Percentiles rank a stretch among this genome's conserved stretches.
These are phyloP conservation scores for Malassezia arunalokei DNA, from an alignment of 1,284 basidiomycete species.

Conservation along the genomic window DNA sequence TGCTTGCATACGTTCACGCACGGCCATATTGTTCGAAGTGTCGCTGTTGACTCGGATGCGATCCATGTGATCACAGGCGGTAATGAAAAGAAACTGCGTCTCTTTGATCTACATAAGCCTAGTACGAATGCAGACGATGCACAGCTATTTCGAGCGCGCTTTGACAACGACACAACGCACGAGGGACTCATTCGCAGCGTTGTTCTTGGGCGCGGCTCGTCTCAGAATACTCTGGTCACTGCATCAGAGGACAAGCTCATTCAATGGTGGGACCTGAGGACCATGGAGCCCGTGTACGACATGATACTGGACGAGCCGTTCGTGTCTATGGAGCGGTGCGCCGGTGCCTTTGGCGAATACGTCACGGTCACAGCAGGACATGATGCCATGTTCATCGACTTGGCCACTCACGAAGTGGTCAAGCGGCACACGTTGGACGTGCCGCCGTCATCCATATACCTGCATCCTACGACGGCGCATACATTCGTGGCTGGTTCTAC, in stretches of 20 bases:
- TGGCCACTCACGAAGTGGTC: slow-evolving; percentile 33
- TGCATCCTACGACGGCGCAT: slow-evolving; percentile 77
- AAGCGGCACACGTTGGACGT: slow-evolving; percentile 25
- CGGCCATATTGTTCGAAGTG: slow-evolving; percentile 92
- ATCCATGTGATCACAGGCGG: slow-evolving; percentile 75
- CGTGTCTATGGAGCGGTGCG: slow-evolving; percentile 69
- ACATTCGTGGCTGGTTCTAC: slow-evolving; percentile 83
- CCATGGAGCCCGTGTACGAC: slow-evolving; percentile 59
- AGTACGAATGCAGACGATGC: slow-evolving; percentile 67
- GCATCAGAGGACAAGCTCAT: slow-evolving; percentile 83
- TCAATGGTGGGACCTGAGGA: slow-evolving; percentile 92
- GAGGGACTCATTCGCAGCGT: slow-evolving; percentile 83
- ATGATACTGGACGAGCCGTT: slow-evolving; percentile 68
- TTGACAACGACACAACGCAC: slow-evolving; percentile 52
- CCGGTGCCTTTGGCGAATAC: slow-evolving; percentile 68
- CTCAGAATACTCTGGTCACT: slow-evolving; percentile 58
- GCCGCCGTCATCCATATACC: slow-evolving; percentile 73
- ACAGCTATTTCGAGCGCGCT: slow-evolving; percentile 55
- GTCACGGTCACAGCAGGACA: slow-evolving; percentile 82
- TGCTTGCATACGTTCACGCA: slow-evolving; percentile 84
- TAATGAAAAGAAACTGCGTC: slow-evolving; percentile 90
- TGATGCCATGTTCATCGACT: slow-evolving; percentile 66
- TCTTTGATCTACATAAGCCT: slow-evolving; percentile 62
- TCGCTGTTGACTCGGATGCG: slow-evolving; percentile 63
- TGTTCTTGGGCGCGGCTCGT: slow-evolving; percentile 60